phyloP scores from a whole-genome alignment of 306 rosid genomes.

The Vigna hirtella region DNA sequence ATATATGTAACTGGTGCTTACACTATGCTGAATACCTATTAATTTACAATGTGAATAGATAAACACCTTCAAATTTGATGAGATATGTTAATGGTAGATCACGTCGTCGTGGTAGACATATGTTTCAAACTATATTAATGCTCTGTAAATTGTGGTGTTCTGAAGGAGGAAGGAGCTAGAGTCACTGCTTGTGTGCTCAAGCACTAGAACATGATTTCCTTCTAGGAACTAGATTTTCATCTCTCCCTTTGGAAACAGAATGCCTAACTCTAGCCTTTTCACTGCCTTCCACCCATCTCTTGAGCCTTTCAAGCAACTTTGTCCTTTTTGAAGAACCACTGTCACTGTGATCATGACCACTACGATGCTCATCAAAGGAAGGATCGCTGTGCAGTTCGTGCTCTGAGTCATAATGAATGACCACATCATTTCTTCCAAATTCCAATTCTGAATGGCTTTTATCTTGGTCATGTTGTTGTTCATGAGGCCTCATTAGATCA shows the following conservation, averaged over 20 bases:
- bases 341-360: constrained; percentile 29
- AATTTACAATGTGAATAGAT: not conserved
- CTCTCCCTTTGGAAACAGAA: constrained; percentile 35
- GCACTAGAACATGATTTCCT: constrained; percentile 62
- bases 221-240: constrained; percentile 47
- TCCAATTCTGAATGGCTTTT: constrained; percentile 35
- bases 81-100: not conserved
- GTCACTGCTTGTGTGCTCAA: constrained; percentile 16
- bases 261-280: constrained; percentile 50
- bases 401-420: constrained; percentile 49
- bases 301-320: constrained; percentile 59
- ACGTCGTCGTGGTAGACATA: not conserved
- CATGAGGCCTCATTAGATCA: constrained; percentile 49
- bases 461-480: constrained; percentile 42
- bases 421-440: constrained; percentile 45
- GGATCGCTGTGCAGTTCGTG: constrained; percentile 47
- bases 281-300: constrained; percentile 64
- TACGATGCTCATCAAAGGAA: constrained; percentile 41
- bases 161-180: not conserved
- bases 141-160: not conserved
- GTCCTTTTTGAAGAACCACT: constrained; percentile 43
- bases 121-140: not conserved
- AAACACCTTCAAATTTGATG: not conserved
- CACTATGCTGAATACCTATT: not conserved
- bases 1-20: not conserved